phyloP scores from a whole-genome alignment of 176 grass and related monocot species.

The Aegilops speltoides region DNA sequence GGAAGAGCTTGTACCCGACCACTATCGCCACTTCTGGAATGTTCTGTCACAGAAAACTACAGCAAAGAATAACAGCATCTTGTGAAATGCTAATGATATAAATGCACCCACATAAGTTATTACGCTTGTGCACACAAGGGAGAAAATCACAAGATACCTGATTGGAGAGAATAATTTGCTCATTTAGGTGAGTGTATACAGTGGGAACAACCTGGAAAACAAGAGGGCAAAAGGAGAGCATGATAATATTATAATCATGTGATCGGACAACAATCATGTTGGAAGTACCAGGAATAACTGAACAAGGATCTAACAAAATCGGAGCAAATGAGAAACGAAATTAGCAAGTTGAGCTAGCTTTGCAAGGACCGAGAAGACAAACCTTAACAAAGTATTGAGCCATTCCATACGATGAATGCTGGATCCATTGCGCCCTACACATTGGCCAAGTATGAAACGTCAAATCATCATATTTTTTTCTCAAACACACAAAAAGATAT shows the following conservation, averaged over 20 bases:
- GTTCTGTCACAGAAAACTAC: conserved; percentile 96
- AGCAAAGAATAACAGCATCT: conserved; percentile 29
- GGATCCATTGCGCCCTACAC: conserved; percentile 71
- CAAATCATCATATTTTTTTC: conserved; percentile 6
- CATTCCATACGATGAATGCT: conserved; percentile 88
- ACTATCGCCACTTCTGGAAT: conserved; percentile 79
- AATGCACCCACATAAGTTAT: not conserved
- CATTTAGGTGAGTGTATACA: conserved; percentile 83
- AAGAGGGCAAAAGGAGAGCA: not conserved
- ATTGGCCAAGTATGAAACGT: conserved; percentile 31
- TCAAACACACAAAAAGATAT: not conserved
- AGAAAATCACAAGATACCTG: conserved; percentile 56
- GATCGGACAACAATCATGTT: not conserved
- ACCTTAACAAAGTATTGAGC: conserved; percentile 99
- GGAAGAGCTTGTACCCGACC: conserved; percentile 78
- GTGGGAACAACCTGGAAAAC: conserved; percentile 88
- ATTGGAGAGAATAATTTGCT: conserved; percentile 85
- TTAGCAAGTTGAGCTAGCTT: not conserved
- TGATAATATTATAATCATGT: conserved; percentile 4
- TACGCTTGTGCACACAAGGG: conserved; percentile 8
- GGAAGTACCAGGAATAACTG: not conserved
- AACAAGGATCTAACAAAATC: not conserved
- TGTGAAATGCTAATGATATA: conserved; percentile 6
- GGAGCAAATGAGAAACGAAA: conserved; percentile 25
- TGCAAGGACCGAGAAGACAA: conserved; percentile 23